A percentile compares a stretch with the other conserved stretches of the same genome.
These are phyloP conservation scores for Leptographium procerum DNA, from an alignment of 2,329 filamentous ascomycete genomes.

Conservation along the genomic window DNA sequence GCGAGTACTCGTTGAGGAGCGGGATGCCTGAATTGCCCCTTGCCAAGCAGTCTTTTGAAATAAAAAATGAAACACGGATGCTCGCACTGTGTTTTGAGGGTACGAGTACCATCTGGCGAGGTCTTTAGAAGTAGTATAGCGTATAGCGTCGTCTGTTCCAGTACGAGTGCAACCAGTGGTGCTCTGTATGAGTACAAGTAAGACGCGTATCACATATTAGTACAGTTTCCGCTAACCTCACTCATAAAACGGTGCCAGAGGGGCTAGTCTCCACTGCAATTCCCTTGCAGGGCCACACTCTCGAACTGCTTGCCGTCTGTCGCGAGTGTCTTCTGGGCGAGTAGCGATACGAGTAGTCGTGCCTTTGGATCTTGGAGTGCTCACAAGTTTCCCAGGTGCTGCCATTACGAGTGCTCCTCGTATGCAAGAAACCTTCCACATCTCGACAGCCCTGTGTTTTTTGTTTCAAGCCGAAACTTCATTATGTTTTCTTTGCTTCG, in stretches of 20 bases:
- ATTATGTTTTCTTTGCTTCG: too few species aligned
- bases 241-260: constrained; percentile 1
- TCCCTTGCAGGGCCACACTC: neutral
- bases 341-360: too few species aligned
- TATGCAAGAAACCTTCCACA: too few species aligned
- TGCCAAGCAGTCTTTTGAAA: neutral
- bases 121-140: neutral
- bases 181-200: neutral
- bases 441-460: neutral
- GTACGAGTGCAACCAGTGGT: neutral
- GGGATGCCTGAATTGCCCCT: too few species aligned
- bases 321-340: neutral
- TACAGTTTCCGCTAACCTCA: neutral
- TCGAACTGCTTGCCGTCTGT: neutral
- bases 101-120: neutral
- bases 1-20: too few species aligned
- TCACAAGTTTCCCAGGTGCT: neutral
- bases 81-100: neutral
- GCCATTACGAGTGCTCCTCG: too few species aligned
- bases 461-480: neutral
- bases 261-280: constrained; percentile 1
- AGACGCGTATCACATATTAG: neutral
- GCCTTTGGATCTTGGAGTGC: neutral
- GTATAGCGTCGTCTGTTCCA: neutral
- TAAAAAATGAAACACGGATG: neutral